Evolutionary conservation across 2,329 filamentous ascomycete species (phyloP).

Genomic region (Cercospora sesami): DNA sequence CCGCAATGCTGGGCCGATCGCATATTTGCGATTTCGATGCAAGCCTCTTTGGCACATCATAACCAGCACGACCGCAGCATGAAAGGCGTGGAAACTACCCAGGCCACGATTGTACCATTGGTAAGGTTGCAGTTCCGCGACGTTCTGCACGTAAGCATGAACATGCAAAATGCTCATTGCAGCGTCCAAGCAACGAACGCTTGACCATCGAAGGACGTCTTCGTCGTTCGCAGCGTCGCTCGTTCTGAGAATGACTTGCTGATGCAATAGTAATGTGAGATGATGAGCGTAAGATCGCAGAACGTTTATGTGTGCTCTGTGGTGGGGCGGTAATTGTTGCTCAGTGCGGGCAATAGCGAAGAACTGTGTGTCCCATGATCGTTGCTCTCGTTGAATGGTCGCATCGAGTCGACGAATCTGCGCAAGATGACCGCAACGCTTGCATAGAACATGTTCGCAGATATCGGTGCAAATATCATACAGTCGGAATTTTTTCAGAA

Average conservation of each 20-base stretch:
- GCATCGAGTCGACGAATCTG: neutral
- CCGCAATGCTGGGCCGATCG: neutral
- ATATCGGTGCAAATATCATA: conserved; percentile 10
- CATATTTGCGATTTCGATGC: neutral
- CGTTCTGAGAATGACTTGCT: neutral
- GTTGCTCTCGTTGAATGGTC: neutral
- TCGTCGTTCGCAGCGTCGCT: neutral
- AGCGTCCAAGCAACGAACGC: neutral
- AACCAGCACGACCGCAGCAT: neutral
- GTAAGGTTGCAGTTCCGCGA: neutral
- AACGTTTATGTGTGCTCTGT: conserved; percentile 10
- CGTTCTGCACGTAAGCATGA: neutral
- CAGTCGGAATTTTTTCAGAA: conserved; percentile 2
- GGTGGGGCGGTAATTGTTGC: neutral
- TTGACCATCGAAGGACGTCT: neutral
- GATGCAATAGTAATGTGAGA: conserved; percentile 1
- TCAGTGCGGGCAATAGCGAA: neutral
- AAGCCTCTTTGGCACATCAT: neutral
- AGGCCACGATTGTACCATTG: conserved; percentile 7
- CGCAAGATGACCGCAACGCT: neutral
- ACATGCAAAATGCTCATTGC: neutral
- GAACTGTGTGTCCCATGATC: neutral
- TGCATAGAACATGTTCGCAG: neutral
- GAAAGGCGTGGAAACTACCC: conserved; percentile 8
- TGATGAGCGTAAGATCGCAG: neutral